Conservation (phyloP, 2,329 filamentous ascomycete species). For the Onygena corvina region DNA sequence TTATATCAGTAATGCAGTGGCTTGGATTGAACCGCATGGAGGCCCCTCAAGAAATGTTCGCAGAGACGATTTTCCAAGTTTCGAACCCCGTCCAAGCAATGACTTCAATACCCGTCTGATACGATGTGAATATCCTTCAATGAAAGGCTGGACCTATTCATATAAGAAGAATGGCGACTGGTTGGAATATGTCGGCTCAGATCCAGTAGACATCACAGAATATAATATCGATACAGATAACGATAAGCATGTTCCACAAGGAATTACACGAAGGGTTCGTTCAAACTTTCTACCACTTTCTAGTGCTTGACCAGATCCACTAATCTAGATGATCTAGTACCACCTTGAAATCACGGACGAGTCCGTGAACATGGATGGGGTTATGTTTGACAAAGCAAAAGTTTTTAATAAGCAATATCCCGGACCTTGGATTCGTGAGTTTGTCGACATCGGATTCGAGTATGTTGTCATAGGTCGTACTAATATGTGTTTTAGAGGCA, state of each 20-base stretch:
- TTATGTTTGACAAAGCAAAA: slow-evolving; percentile 10
- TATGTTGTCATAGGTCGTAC: background rate
- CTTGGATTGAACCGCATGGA: background rate
- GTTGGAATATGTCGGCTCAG: slow-evolving; percentile 10
- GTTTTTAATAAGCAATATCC: slow-evolving; percentile 13
- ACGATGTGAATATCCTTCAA: slow-evolving; percentile 10
- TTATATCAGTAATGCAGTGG: background rate
- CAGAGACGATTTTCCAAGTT: background rate
- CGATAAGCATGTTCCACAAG: slow-evolving; percentile 13
- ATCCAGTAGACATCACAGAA: slow-evolving; percentile 3
- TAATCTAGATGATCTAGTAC: slow-evolving; percentile 5
- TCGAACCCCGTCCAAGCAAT: slow-evolving; percentile 9
- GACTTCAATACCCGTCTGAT: slow-evolving; percentile 12
- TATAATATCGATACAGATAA: slow-evolving; percentile 14
- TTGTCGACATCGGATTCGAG: background rate
- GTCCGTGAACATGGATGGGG: slow-evolving; percentile 13
- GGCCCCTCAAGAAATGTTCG: slow-evolving; percentile 3
- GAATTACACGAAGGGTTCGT: slow-evolving; percentile 11
- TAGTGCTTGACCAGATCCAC: background rate
- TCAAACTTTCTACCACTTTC: background rate
- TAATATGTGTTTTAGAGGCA: slow-evolving; percentile 10
- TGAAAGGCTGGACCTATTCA: slow-evolving; percentile 12
- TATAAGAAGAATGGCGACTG: slow-evolving; percentile 11
- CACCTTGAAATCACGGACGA: slow-evolving; percentile 9
- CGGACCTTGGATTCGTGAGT: slow-evolving; percentile 16